These are phyloP conservation scores for Rehmannia glutinosa DNA, from an alignment of 257 asterid genomes.

Conservation along the genomic window DNA sequence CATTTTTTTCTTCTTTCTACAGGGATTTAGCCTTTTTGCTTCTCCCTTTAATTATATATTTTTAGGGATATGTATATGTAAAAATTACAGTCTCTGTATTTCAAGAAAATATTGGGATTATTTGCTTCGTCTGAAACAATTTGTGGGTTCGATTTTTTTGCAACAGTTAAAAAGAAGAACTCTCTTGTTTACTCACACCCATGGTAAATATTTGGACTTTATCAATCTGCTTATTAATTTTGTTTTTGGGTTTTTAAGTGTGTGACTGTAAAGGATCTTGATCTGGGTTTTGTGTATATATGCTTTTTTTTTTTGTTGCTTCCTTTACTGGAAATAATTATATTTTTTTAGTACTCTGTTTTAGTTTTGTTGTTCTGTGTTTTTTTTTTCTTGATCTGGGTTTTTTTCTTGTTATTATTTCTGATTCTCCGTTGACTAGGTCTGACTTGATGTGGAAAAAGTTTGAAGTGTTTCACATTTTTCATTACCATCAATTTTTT, in stretches of 20 bases:
- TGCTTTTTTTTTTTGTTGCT: background rate
- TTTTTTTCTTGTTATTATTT: conserved; percentile 14
- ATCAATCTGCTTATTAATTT: background rate
- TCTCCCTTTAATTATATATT: background rate
- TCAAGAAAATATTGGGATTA: background rate
- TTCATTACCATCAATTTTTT: background rate
- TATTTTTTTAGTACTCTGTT: background rate
- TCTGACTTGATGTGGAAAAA: conserved; percentile 22
- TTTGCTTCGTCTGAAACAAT: conserved; percentile 12
- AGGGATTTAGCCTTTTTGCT: background rate
- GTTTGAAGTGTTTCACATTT: background rate
- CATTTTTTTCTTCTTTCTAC: background rate
- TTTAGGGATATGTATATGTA: background rate
- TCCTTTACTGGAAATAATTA: background rate
- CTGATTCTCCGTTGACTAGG: conserved; percentile 26
- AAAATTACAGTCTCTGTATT: background rate
- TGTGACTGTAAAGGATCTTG: conserved; percentile 22
- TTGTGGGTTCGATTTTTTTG: conserved; percentile 27
- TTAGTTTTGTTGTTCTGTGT: background rate
- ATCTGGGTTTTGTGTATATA: conserved; percentile 22
- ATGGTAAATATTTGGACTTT: conserved; percentile 29
- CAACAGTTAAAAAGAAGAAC: conserved; percentile 24
- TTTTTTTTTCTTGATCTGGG: conserved; percentile 19
- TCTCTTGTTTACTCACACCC: conserved; percentile 4
- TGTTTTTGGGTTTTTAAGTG: background rate